phyloP scores from a whole-genome alignment of 345 rosid genomes.

The Euphorbia tirucalli region DNA sequence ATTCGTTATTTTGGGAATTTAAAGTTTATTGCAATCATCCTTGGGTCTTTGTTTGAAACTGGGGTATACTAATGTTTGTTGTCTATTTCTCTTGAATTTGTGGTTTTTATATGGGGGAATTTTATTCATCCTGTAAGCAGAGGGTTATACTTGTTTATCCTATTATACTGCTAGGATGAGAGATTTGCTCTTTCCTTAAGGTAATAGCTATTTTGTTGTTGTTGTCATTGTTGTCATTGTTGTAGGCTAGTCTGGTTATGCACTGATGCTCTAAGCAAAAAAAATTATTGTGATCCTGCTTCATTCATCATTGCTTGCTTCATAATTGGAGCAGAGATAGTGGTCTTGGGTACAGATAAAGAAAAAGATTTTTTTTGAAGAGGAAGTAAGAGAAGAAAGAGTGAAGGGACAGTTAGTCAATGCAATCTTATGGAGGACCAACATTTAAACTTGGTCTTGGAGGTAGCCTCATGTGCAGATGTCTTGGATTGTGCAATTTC shows the following conservation, averaged over 20 bases:
- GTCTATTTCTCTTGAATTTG: not conserved
- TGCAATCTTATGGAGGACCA: not conserved
- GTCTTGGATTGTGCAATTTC: not conserved
- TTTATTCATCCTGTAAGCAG: not conserved
- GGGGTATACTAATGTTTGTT: too few species aligned
- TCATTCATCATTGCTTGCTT: not conserved
- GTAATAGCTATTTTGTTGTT: not conserved
- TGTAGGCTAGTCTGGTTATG: not conserved
- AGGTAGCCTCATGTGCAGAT: not conserved
- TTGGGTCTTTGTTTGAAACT: not conserved
- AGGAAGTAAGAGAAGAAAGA: not conserved
- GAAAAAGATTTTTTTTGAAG: not conserved
- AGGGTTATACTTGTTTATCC: not conserved
- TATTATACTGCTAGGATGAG: not conserved
- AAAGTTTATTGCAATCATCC: not conserved
- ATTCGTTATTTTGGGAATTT: too few species aligned
- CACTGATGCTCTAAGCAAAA: not conserved
- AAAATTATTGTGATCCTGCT: not conserved
- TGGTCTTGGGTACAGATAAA: not conserved
- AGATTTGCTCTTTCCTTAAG: not conserved
- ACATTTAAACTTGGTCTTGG: not conserved
- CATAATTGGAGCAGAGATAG: not conserved
- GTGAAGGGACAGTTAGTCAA: not conserved
- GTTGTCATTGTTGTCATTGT: too few species aligned
- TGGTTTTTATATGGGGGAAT: not conserved